These are phyloP conservation scores for Narthecium ossifragum DNA, from an alignment of 106 monocot genomes.

Conservation along the genomic window DNA sequence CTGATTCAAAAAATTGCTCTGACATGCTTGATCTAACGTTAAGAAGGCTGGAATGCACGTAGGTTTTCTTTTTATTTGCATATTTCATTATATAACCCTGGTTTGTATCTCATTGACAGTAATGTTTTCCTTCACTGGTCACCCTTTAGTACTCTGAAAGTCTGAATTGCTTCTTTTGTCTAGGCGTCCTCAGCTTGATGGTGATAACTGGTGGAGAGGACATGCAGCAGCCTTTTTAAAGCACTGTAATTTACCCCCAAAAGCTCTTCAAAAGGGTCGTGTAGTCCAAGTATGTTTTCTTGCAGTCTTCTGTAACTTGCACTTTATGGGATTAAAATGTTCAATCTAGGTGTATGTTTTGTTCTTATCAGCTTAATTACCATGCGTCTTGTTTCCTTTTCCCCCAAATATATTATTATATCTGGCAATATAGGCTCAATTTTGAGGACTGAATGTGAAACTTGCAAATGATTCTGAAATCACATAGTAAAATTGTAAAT, in stretches of 20 bases:
- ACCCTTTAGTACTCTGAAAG: background rate
- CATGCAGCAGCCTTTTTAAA: slow-evolving; percentile 94
- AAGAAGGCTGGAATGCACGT: background rate
- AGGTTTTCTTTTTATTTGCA: background rate
- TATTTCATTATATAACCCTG: background rate
- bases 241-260: slow-evolving; percentile 60
- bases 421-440: no score
- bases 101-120: background rate
- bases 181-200: slow-evolving; percentile 88
- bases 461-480: no score
- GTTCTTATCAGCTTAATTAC: no score
- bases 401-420: no score
- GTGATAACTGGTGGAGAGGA: slow-evolving; percentile 99
- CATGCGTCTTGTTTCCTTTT: no score
- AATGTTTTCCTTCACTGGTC: background rate
- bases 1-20: no score
- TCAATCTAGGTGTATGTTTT: no score
- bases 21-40: background rate
- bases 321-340: no score
- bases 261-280: slow-evolving; percentile 65
- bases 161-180: background rate
- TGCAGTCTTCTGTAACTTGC: no score
- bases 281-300: slow-evolving; percentile 74
- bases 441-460: no score
- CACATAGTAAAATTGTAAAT: no score